These are phyloP conservation scores for Dipodascopsis uninucleata DNA, from an alignment of 805 yeast genomes.

Conservation along the genomic window DNA sequence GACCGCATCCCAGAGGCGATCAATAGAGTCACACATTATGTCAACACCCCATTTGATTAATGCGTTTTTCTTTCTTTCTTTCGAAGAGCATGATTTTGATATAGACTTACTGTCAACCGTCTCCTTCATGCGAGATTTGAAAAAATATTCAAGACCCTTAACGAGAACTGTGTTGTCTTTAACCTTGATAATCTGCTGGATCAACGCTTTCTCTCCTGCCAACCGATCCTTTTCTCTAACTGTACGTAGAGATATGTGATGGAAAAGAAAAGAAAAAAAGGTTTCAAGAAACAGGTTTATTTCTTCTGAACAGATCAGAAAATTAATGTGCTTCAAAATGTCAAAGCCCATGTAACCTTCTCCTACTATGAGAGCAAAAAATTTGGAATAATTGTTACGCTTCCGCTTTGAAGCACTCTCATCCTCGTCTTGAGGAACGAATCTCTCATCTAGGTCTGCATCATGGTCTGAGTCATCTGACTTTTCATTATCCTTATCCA, in stretches of 20 bases:
- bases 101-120: neutral
- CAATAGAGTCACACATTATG: conserved; percentile 44
- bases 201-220: conserved; percentile 48
- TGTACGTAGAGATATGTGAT: conserved; percentile 17
- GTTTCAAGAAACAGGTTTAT: conserved; percentile 17
- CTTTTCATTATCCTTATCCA: conserved; percentile 42
- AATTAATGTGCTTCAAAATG: conserved; percentile 43
- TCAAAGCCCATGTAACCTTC: conserved; percentile 73
- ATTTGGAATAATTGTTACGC: conserved; percentile 69
- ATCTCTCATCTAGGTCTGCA: conserved; percentile 29
- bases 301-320: conserved; percentile 11
- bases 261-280: conserved; percentile 14
- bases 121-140: conserved; percentile 39
- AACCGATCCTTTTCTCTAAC: conserved; percentile 30
- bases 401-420: conserved; percentile 58
- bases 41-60: conserved; percentile 68
- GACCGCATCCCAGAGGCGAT: conserved; percentile 10
- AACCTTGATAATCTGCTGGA: conserved; percentile 52
- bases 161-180: conserved; percentile 55
- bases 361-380: conserved; percentile 72
- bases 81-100: conserved; percentile 45
- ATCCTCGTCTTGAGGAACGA: conserved; percentile 30
- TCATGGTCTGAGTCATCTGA: conserved; percentile 34
- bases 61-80: conserved; percentile 51
- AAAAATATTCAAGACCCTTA: conserved; percentile 64